Conservation (phyloP, 306 rosid species). For the Cucurbita argyrosperma region DNA sequence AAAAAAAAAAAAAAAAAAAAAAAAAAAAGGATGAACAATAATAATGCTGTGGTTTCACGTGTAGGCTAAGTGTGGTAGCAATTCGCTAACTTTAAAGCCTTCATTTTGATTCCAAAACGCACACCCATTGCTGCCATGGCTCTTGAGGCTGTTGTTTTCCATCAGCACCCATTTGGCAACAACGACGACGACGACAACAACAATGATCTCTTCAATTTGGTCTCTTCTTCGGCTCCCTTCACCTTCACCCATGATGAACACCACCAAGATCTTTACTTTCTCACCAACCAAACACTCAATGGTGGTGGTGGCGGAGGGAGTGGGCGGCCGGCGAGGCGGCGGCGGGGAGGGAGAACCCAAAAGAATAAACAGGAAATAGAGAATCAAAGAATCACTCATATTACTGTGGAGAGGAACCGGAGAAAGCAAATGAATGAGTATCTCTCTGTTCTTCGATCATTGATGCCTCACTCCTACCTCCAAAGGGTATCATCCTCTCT, state of each 20-base stretch:
- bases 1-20: neutral
- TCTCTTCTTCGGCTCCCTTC: neutral
- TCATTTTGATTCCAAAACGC: neutral
- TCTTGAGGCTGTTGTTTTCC: constrained; percentile 6
- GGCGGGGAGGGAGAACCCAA: neutral
- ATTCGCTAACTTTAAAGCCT: neutral
- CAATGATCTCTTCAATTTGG: constrained; percentile 5
- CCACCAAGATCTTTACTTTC: no score
- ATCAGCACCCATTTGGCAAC: constrained; percentile 2
- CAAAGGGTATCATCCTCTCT: constrained; percentile 4
- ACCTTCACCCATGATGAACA: no score
- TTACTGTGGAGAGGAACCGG: neutral
- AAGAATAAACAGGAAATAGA: constrained; percentile 4
- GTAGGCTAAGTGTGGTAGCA: neutral
- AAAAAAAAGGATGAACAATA: neutral
- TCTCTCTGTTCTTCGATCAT: constrained; percentile 7
- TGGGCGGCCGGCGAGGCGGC: neutral
- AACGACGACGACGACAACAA: neutral
- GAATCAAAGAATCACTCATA: constrained; percentile 3
- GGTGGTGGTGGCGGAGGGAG: neutral
- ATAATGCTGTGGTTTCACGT: neutral
- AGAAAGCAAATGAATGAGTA: constrained; percentile 5
- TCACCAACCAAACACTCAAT: no score
- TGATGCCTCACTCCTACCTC: constrained; percentile 4
- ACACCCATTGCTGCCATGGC: neutral